Evolutionary conservation across 768 basidiomycete species (phyloP).

Genomic region (Tulasnella sp.): DNA sequence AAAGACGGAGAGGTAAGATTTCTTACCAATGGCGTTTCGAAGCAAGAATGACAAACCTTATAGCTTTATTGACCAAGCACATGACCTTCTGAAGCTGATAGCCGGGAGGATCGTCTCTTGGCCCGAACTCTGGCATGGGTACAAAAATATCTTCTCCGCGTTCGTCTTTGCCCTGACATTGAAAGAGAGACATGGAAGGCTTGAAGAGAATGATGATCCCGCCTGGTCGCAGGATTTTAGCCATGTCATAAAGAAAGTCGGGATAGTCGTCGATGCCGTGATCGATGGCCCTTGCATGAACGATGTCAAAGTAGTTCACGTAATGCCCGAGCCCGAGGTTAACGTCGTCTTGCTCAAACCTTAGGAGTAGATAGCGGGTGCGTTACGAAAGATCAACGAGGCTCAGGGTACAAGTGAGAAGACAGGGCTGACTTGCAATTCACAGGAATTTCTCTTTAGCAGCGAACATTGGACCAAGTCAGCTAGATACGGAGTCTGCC

Average conservation of each 20-base stretch:
- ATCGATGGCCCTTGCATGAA: conserved; percentile 1
- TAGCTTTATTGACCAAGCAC: background rate
- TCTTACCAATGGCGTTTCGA: background rate
- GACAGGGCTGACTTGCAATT: background rate
- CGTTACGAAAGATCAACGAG: background rate
- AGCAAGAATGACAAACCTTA: background rate
- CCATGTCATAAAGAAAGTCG: conserved; percentile 8
- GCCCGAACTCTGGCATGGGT: background rate
- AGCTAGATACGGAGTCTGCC: background rate
- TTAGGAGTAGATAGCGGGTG: background rate
- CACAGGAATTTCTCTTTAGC: background rate
- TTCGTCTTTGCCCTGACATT: background rate
- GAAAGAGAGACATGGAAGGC: background rate
- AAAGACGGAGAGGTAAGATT: background rate
- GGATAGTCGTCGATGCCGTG: conserved; percentile 10
- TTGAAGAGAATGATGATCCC: conserved; percentile 9
- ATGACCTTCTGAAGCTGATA: conserved; percentile 4
- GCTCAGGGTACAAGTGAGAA: background rate
- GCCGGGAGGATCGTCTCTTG: background rate
- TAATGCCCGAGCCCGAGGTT: background rate
- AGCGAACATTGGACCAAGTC: background rate
- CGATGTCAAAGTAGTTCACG: background rate
- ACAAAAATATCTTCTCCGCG: background rate
- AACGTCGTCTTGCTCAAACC: conserved; percentile 1
- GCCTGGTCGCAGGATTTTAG: background rate